Base-by-base conservation (phyloP, 306 rosid genomes). In the Boehmeria nivea region DNA sequence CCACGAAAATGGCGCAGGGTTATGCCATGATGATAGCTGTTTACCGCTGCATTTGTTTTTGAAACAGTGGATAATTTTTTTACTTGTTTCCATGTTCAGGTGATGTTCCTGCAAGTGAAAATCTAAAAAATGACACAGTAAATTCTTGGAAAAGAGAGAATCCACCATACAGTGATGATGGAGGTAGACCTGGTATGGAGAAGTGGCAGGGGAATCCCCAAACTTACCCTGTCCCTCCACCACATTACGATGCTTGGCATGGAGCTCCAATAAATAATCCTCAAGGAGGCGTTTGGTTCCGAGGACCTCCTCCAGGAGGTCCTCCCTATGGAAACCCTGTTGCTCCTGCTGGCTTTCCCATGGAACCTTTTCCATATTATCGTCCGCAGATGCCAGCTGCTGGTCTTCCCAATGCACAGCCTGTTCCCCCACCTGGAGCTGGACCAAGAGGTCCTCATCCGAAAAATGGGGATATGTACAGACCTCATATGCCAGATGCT, bases 221-320 rank as follows among this genome's bases (percentile, higher is more conserved):
- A 26, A 76, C 79, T 67, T 84, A 75, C 72, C 85, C 95, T 65
- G 63, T 74, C 54, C 78, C 83, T 63, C 80, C 89, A 50, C 95
- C 73, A 48, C 94, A 81, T 71, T 87, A 63, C 74, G 96, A 87
- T 47, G 76, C 78, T 53, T 87, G 99, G 99, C 85, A 65, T 67
- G 91, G 87, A 61, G 69, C 79, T 61, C 85, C 89, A 20, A 76
- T 79, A 34, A 83, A 76, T 66, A 81, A 69, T 61, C 95, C 94
- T 47, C 99, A 85, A 72, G 83, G 84, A 36, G 85, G 94, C 57
- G 83, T 80, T 61, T 91, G 95, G 95, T 91, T 78, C 63, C 72
- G 98, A 72, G 94, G 96, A 62, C 99, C 93, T 59, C 98, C 91
- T 51, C 88, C 83, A 14, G 79, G 86, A 67, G 94, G 84, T 52